phyloP scores from a whole-genome alignment of 2,329 filamentous ascomycete genomes.

The Cladosporium sp. region DNA sequence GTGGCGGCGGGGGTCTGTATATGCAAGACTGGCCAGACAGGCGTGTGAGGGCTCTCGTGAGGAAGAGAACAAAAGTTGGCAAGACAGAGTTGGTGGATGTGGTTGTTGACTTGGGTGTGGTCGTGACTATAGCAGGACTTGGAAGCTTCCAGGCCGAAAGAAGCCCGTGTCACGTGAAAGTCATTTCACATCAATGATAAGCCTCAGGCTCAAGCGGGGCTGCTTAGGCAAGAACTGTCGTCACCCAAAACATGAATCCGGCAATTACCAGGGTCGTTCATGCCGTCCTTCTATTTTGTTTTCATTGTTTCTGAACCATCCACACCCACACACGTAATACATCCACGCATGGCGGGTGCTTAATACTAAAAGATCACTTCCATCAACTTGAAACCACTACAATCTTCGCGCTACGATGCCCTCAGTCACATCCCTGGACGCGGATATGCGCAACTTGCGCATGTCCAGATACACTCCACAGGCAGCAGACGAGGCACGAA shows the following conservation, averaged over 20 bases:
- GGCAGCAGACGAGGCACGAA: constrained; percentile 77
- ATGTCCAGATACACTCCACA: constrained; percentile 89
- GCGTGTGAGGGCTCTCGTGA: background rate
- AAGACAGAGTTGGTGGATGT: too few relatives aligned
- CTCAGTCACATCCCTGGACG: constrained; percentile 88
- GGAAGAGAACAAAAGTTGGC: too few relatives aligned
- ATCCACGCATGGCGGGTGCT: background rate
- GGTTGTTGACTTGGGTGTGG: too few relatives aligned
- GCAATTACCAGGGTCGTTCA: background rate
- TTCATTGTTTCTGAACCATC: too few relatives aligned
- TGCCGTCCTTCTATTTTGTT: background rate
- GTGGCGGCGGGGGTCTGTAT: background rate
- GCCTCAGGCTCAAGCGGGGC: too few relatives aligned
- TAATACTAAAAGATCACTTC: background rate
- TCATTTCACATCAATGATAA: too few relatives aligned
- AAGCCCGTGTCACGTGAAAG: too few relatives aligned
- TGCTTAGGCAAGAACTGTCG: too few relatives aligned
- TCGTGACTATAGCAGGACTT: background rate
- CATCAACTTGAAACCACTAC: background rate
- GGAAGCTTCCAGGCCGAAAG: background rate
- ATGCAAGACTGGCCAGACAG: background rate
- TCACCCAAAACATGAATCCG: too few relatives aligned
- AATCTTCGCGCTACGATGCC: constrained; percentile 58
- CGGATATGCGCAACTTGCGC: constrained; percentile 90
- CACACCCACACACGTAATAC: too few relatives aligned